Percentiles rank a stretch among this genome's conserved stretches.
phyloP scores from a whole-genome alignment of 116 monocot genomes.

The Iris pallida region DNA sequence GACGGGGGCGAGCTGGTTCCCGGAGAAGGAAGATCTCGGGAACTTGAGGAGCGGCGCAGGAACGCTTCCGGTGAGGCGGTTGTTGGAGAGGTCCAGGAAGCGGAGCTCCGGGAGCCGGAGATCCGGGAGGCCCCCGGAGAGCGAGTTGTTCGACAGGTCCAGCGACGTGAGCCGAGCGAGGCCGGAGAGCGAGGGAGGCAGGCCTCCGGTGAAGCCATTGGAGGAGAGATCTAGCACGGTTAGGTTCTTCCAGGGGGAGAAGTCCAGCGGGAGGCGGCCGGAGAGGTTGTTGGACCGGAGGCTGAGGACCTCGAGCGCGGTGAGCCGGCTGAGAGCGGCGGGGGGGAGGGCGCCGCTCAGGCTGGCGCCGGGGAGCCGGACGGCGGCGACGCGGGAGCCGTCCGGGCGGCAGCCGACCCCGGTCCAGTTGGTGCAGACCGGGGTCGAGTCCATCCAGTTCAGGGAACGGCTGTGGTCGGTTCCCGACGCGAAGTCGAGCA shows the following conservation, averaged over 20 bases:
- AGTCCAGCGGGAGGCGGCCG: slow-evolving; percentile 27
- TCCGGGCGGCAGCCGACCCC: slow-evolving; percentile 29
- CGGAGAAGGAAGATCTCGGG: slow-evolving; percentile 38
- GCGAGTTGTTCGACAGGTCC: slow-evolving; percentile 9
- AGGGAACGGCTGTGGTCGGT: slow-evolving; percentile 16
- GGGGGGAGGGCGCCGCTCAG: slow-evolving; percentile 25
- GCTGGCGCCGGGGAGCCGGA: slow-evolving; percentile 30
- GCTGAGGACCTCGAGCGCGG: slow-evolving; percentile 30
- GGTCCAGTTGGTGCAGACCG: slow-evolving; percentile 27
- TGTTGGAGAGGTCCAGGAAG: slow-evolving; percentile 17
- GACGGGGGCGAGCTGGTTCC: slow-evolving; percentile 23
- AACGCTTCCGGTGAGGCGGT: slow-evolving; percentile 12
- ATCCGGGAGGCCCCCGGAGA: slow-evolving; percentile 14
- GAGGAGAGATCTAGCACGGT: slow-evolving; percentile 39
- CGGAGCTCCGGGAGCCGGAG: slow-evolving; percentile 11
- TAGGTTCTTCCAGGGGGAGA: slow-evolving; percentile 35
- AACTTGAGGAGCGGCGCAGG: slow-evolving; percentile 14
- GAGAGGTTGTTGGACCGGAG: slow-evolving; percentile 30
- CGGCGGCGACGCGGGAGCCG: slow-evolving; percentile 23
- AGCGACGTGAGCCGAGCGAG: slow-evolving; percentile 11
- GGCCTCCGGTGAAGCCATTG: slow-evolving; percentile 39
- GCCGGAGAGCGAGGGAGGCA: slow-evolving; percentile 1
- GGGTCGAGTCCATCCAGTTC: slow-evolving; percentile 18
- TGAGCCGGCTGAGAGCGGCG: slow-evolving; percentile 31
- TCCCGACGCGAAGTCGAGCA: slow-evolving; percentile 28